Evolutionary conservation across 768 basidiomycete genomes (phyloP).

Genomic region (Amanita subjunquillea): DNA sequence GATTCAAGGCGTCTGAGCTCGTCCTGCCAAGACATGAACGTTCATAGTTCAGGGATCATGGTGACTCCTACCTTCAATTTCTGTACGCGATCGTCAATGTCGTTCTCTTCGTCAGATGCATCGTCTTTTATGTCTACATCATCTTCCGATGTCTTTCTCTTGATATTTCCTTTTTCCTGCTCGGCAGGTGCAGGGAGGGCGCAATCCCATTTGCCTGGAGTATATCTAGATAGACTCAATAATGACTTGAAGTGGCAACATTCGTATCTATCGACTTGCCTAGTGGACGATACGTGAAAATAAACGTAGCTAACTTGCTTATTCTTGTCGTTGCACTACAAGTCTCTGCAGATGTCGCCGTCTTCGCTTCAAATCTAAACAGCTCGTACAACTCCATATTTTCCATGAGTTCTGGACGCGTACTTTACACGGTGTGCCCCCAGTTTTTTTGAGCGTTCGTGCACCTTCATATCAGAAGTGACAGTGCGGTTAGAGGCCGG

Average conservation of each 20-base stretch:
- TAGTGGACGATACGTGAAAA: slow-evolving; percentile 16
- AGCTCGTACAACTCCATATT: not conserved
- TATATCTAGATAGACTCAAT: slow-evolving; percentile 3
- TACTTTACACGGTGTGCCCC: slow-evolving; percentile 15
- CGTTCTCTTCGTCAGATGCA: not conserved
- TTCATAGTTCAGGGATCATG: not conserved
- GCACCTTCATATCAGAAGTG: slow-evolving; percentile 8
- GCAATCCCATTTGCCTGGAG: slow-evolving; percentile 13
- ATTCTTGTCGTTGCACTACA: not conserved
- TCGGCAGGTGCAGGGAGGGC: not conserved
- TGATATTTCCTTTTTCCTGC: not conserved
- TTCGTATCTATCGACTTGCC: slow-evolving; percentile 6
- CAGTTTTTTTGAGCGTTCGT: slow-evolving; percentile 16
- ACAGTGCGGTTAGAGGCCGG: too few relatives aligned
- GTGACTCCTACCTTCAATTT: not conserved
- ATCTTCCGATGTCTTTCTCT: not conserved
- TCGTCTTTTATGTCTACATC: not conserved
- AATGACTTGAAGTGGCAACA: too few relatives aligned
- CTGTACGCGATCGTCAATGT: not conserved
- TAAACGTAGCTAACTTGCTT: slow-evolving; percentile 10
- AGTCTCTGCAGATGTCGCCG: not conserved
- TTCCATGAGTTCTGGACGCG: not conserved
- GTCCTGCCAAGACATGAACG: not conserved
- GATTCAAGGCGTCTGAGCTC: not conserved
- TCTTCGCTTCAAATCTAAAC: not conserved